Evolutionary conservation across 371 early-diverging fungal species (phyloP).

Genomic region (Batkoa obscura): DNA sequence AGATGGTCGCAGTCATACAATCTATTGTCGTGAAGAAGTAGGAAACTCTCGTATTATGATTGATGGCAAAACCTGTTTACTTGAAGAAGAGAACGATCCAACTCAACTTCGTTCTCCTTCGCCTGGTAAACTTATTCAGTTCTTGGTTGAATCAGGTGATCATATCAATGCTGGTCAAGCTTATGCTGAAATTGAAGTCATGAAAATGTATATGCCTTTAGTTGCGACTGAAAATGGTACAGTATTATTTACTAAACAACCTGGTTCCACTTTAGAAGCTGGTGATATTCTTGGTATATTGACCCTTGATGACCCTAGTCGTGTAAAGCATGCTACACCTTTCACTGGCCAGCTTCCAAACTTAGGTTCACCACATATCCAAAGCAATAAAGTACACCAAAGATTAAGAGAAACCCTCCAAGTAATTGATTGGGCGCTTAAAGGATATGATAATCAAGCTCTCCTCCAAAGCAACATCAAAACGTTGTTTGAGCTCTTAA

Average conservation of each 20-base stretch:
- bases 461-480: slow-evolving; percentile 44
- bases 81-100: slow-evolving; percentile 92
- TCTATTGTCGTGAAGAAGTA: slow-evolving; percentile 79
- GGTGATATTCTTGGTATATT: slow-evolving; percentile 89
- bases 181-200: slow-evolving; percentile 97
- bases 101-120: slow-evolving; percentile 86
- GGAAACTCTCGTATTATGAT: slow-evolving; percentile 74
- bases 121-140: slow-evolving; percentile 92
- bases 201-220: slow-evolving; percentile 99
- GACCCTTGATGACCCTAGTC: slow-evolving; percentile 78
- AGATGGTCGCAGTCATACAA: slow-evolving; percentile 74
- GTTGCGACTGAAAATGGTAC: slow-evolving; percentile 76
- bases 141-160: slow-evolving; percentile 76
- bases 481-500: slow-evolving; percentile 50
- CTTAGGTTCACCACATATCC: slow-evolving; percentile 51
- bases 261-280: slow-evolving; percentile 64
- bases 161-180: slow-evolving; percentile 78
- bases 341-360: slow-evolving; percentile 73
- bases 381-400: slow-evolving; percentile 70
- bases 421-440: slow-evolving; percentile 52
- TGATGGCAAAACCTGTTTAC: slow-evolving; percentile 75
- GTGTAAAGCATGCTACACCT: slow-evolving; percentile 71
- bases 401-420: slow-evolving; percentile 39
- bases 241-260: slow-evolving; percentile 76
- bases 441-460: slow-evolving; percentile 73